Conservation (phyloP, 2,329 filamentous ascomycete genomes). For the Sporothrix brunneoviolacea region DNA sequence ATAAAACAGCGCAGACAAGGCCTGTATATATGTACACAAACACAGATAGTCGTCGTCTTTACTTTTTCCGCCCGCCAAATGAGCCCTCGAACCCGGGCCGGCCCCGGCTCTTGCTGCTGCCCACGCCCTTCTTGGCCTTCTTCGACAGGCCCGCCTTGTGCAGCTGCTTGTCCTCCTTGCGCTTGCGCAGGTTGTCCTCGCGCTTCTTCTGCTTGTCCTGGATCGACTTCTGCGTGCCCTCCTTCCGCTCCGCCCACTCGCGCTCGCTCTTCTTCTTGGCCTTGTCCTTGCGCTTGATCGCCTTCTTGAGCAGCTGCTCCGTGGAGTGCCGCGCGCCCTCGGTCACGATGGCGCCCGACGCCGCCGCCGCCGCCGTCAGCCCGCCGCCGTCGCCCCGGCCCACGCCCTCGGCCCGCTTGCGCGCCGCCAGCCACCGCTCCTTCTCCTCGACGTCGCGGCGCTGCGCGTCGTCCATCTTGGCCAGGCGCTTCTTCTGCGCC, state of each 20-base stretch:
- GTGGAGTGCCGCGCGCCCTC: slow-evolving; percentile 9
- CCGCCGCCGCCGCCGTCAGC: slow-evolving; percentile 15
- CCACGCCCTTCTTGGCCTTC: slow-evolving; percentile 42
- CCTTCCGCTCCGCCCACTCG: slow-evolving; percentile 71
- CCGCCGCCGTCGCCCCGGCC: slow-evolving; percentile 62
- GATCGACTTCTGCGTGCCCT: slow-evolving; percentile 67
- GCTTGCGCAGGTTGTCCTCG: slow-evolving; percentile 69
- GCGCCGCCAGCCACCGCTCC: slow-evolving; percentile 86
- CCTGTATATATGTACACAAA: background rate
- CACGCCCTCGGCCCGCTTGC: slow-evolving; percentile 82
- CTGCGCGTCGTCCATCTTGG: slow-evolving; percentile 69
- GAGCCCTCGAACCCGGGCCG: slow-evolving; percentile 64
- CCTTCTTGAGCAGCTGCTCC: slow-evolving; percentile 81
- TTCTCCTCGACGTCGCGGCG: slow-evolving; percentile 85
- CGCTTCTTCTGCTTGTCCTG: slow-evolving; percentile 77
- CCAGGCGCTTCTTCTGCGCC: slow-evolving; percentile 75
- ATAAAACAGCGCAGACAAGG: background rate
- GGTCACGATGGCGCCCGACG: slow-evolving; percentile 11
- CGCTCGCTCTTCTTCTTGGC: slow-evolving; percentile 86
- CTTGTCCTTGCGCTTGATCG: slow-evolving; percentile 85
- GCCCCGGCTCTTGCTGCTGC: slow-evolving; percentile 34
- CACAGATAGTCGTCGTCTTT: slow-evolving; percentile 9
- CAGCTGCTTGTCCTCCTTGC: slow-evolving; percentile 63
- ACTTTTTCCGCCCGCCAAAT: slow-evolving; percentile 53
- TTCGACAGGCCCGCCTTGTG: slow-evolving; percentile 47